Evolutionary conservation across 2,329 filamentous ascomycete species (phyloP).

Genomic region (Aureobasidium sp.): DNA sequence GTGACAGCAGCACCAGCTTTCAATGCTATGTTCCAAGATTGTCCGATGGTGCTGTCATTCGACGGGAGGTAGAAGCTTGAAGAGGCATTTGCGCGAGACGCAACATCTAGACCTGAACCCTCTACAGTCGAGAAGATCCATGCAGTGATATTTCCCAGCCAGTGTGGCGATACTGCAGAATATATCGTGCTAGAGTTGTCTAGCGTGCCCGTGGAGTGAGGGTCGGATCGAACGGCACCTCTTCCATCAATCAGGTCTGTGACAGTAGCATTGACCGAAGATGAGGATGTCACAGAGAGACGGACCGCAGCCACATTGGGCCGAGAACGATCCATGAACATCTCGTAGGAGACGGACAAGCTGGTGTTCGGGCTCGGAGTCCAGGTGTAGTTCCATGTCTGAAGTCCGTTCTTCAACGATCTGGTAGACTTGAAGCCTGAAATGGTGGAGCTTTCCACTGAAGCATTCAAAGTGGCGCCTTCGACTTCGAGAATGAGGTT

Average conservation of each 20-base stretch:
- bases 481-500: constrained; percentile 50
- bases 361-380: constrained; percentile 41
- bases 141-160: constrained; percentile 54
- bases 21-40: constrained; percentile 47
- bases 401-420: constrained; percentile 53
- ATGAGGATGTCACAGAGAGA: constrained; percentile 48
- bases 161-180: constrained; percentile 54
- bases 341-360: constrained; percentile 54
- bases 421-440: constrained; percentile 52
- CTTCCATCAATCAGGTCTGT: constrained; percentile 61
- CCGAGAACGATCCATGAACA: constrained; percentile 56
- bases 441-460: constrained; percentile 49
- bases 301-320: constrained; percentile 54
- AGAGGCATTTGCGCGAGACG: constrained; percentile 35
- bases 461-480: constrained; percentile 49
- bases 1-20: constrained; percentile 44
- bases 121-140: constrained; percentile 46
- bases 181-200: constrained; percentile 47
- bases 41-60: constrained; percentile 57
- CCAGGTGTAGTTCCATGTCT: constrained; percentile 60
- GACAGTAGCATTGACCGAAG: constrained; percentile 47
- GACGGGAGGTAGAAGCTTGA: constrained; percentile 41
- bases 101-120: constrained; percentile 34
- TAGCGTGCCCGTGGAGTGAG: constrained; percentile 48
- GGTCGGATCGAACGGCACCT: constrained; percentile 55